These are phyloP conservation scores for Poa annua DNA, from an alignment of 176 grass and related monocot genomes.

Conservation along the genomic window DNA sequence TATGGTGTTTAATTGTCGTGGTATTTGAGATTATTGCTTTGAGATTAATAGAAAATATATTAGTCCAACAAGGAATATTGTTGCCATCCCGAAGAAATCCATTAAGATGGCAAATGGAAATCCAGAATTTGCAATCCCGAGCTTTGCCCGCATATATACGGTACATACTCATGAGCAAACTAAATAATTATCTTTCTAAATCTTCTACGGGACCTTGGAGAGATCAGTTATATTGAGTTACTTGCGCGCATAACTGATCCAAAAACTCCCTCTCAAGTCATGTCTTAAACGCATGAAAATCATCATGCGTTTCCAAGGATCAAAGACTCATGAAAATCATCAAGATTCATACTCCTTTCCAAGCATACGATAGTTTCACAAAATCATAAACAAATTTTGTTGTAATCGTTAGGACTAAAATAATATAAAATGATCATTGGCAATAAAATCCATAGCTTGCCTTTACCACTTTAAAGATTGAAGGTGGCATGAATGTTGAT, in stretches of 20 bases:
- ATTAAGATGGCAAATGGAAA: neutral
- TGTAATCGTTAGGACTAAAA: neutral
- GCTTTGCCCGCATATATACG: neutral
- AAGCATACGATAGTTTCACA: neutral
- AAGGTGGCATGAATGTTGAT: neutral
- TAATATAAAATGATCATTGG: neutral
- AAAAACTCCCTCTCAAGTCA: neutral
- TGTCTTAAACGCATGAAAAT: neutral
- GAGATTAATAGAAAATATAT: neutral
- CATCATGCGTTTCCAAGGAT: neutral
- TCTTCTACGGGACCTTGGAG: neutral
- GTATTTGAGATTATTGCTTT: neutral
- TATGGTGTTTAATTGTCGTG: neutral
- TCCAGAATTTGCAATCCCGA: neutral
- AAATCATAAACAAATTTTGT: neutral
- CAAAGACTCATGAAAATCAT: neutral
- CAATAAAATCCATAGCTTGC: neutral
- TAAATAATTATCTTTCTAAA: neutral
- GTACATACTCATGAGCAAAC: neutral
- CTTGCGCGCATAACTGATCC: neutral
- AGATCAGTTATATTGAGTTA: neutral
- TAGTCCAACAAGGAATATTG: neutral
- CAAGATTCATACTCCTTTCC: neutral
- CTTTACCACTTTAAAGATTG: neutral
- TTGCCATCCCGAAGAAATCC: neutral